Evolutionary conservation across 176 grass and related monocot species (phyloP).

Genomic region (Microstegium vimineum): DNA sequence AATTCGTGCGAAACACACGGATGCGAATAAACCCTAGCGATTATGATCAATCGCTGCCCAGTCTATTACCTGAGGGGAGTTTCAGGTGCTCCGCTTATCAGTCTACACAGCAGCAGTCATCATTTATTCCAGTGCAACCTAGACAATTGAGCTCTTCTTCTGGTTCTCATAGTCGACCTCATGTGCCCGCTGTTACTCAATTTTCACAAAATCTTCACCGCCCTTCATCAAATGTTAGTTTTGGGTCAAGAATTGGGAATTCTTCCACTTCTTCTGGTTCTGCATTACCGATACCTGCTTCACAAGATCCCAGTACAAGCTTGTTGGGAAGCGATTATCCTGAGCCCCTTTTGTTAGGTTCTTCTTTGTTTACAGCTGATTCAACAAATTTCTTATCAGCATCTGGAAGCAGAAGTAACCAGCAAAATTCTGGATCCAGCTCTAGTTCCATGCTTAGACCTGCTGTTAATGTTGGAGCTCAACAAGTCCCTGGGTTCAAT

Average conservation of each 20-base stretch:
- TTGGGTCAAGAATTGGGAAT: constrained; percentile 24
- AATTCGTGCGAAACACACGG: constrained; percentile 35
- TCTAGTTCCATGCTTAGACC: constrained; percentile 33
- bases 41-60: constrained; percentile 38
- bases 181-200: constrained; percentile 39
- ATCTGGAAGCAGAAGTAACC: constrained; percentile 34
- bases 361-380: constrained; percentile 36
- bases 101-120: constrained; percentile 22
- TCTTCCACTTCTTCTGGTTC: constrained; percentile 30
- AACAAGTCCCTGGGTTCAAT: constrained; percentile 28
- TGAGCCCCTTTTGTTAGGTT: constrained; percentile 36
- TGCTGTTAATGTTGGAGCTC: constrained; percentile 30
- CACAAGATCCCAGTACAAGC: constrained; percentile 29
- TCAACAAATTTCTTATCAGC: constrained; percentile 34
- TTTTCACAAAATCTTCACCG: constrained; percentile 43
- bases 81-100: constrained; percentile 25
- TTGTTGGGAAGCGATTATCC: constrained; percentile 18
- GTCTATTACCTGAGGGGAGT: constrained; percentile 36
- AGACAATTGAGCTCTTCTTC: constrained; percentile 18
- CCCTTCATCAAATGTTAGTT: constrained; percentile 28
- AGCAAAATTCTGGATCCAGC: constrained; percentile 30
- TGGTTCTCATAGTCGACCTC: constrained; percentile 29
- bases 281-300: constrained; percentile 14
- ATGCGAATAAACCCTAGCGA: constrained; percentile 43
- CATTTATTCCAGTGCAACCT: constrained; percentile 51